Conservation (phyloP, 139 green algal species). For the Chlorella sp. region DNA sequence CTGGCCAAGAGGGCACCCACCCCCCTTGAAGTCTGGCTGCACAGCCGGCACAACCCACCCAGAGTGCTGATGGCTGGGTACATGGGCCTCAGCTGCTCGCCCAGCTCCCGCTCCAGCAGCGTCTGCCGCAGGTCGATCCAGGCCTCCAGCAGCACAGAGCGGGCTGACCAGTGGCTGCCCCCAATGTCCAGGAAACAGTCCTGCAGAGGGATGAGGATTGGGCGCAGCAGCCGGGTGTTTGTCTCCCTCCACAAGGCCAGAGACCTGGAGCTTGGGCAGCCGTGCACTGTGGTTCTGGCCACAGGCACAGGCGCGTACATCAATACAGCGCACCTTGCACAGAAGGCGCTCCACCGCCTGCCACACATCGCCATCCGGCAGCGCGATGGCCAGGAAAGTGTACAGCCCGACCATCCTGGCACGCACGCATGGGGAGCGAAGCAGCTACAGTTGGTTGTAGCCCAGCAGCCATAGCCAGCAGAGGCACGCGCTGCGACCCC, state of each 20-base stretch:
- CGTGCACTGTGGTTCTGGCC: not conserved
- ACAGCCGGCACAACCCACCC: not conserved
- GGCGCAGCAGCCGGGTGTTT: not conserved
- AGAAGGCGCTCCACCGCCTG: not conserved
- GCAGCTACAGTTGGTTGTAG: not conserved
- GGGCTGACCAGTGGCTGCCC: not conserved
- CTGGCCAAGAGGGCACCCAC: too few species aligned
- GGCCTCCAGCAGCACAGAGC: not conserved
- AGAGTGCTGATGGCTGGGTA: not conserved
- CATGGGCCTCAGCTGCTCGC: not conserved
- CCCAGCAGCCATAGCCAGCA: too few species aligned
- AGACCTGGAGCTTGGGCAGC: not conserved
- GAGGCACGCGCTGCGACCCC: too few species aligned
- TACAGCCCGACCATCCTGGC: constrained; percentile 17
- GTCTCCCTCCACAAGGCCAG: not conserved
- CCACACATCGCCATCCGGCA: not conserved
- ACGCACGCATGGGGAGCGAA: not conserved
- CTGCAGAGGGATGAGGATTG: not conserved
- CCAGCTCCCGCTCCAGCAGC: not conserved
- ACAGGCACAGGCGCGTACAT: not conserved
- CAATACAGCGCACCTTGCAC: not conserved
- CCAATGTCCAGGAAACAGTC: constrained; percentile 19
- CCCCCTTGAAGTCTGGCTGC: too few species aligned
- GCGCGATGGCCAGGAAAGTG: not conserved
- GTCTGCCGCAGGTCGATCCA: not conserved